Evolutionary conservation across 768 basidiomycete species (phyloP).

Genomic region (Boletus insuetus): DNA sequence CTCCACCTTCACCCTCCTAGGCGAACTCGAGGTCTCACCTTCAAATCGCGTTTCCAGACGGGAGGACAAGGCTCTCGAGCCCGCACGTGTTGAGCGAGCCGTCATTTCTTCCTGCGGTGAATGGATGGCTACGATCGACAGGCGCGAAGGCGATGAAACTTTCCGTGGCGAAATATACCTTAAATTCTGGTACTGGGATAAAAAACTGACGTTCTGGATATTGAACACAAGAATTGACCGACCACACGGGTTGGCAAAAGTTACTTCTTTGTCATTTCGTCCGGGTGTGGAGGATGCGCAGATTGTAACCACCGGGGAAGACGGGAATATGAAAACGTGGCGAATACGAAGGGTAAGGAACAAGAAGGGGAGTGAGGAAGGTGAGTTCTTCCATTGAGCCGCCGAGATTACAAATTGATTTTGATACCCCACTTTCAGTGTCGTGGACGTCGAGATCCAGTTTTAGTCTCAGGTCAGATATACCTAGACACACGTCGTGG

Average conservation of each 20-base stretch:
- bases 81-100: slow-evolving; percentile 69
- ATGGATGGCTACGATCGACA: slow-evolving; percentile 93
- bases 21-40: slow-evolving; percentile 90
- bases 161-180: slow-evolving; percentile 72
- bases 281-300: slow-evolving; percentile 41
- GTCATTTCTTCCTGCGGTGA: slow-evolving; percentile 65
- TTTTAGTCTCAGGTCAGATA: slow-evolving; percentile 63
- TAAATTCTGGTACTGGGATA: slow-evolving; percentile 90
- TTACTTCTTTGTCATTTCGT: slow-evolving; percentile 71
- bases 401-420: not conserved
- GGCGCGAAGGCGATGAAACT: slow-evolving; percentile 61
- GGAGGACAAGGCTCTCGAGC: slow-evolving; percentile 74
- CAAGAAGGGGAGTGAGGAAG: slow-evolving; percentile 49
- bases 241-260: slow-evolving; percentile 68
- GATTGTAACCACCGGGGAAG: slow-evolving; percentile 73
- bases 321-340: slow-evolving; percentile 83
- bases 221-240: slow-evolving; percentile 88
- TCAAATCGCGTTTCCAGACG: slow-evolving; percentile 86
- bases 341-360: slow-evolving; percentile 47
- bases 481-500: slow-evolving; percentile 69
- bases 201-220: slow-evolving; percentile 56
- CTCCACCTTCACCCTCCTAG: slow-evolving; percentile 61
- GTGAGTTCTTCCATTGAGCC: slow-evolving; percentile 35
- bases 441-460: slow-evolving; percentile 83
- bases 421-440: slow-evolving; percentile 17